These are phyloP conservation scores for Raphanus sativus DNA, from an alignment of 345 rosid genomes.

Conservation along the genomic window DNA sequence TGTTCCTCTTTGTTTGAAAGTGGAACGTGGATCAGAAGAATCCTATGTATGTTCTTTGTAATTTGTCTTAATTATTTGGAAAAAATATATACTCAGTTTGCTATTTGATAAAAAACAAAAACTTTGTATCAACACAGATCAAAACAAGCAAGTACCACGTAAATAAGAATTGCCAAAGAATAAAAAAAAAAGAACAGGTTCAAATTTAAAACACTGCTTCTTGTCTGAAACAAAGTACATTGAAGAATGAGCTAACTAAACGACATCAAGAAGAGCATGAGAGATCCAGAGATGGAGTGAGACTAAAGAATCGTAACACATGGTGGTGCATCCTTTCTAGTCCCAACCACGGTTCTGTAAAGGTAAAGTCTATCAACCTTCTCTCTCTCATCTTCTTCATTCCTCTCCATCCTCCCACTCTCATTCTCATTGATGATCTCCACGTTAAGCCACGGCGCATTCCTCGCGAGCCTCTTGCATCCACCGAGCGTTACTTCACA, in stretches of 20 bases:
- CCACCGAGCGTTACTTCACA: constrained; percentile 89
- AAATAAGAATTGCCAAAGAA: background rate
- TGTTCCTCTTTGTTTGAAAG: constrained; percentile 14
- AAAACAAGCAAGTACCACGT: background rate
- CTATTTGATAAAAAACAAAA: background rate
- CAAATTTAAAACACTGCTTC: background rate
- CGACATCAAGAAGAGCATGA: background rate
- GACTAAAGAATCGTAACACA: constrained; percentile 51
- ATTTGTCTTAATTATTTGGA: background rate
- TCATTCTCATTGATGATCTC: constrained; percentile 80
- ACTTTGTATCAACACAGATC: background rate
- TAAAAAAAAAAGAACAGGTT: background rate
- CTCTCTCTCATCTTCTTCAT: constrained; percentile 36
- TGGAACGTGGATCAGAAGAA: background rate
- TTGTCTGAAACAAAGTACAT: constrained; percentile 26
- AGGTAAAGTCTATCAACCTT: constrained; percentile 81
- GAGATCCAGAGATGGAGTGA: too few relatives aligned
- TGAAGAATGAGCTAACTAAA: background rate
- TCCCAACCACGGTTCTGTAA: constrained; percentile 78
- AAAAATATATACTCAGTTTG: background rate
- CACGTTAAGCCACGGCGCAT: constrained; percentile 75
- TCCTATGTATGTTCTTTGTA: constrained; percentile 12
- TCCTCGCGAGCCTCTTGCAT: constrained; percentile 70
- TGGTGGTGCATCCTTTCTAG: constrained; percentile 73
- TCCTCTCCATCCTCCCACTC: constrained; percentile 17